Evolutionary conservation across 2,329 filamentous ascomycete genomes (phyloP).

Genomic region (Hysterium pulicare): DNA sequence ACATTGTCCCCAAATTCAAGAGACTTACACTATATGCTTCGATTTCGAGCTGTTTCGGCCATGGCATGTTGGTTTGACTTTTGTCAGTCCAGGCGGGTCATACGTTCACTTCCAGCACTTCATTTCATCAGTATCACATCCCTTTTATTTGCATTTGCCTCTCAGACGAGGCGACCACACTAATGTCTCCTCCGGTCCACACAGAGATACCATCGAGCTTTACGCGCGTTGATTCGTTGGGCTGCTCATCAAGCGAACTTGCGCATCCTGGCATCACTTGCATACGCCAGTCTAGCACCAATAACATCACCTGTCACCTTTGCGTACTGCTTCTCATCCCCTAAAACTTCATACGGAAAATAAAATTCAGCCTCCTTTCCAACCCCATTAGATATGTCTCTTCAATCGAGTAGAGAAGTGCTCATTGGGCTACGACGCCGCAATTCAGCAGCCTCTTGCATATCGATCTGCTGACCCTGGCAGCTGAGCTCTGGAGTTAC

Average conservation of each 20-base stretch:
- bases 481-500: slow-evolving; percentile 16
- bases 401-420: slow-evolving; percentile 8
- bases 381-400: slow-evolving; percentile 6
- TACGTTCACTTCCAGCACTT: too few species aligned
- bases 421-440: slow-evolving; percentile 17
- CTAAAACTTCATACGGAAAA: slow-evolving; percentile 7
- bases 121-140: background rate
- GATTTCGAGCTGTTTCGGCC: too few species aligned
- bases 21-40: too few species aligned
- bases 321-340: slow-evolving; percentile 9
- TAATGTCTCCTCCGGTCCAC: background rate
- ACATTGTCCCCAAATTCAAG: too few species aligned
- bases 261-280: slow-evolving; percentile 14
- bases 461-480: slow-evolving; percentile 22
- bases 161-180: background rate
- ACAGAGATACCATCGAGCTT: background rate
- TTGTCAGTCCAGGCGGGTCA: too few species aligned
- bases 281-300: slow-evolving; percentile 16
- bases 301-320: slow-evolving; percentile 21
- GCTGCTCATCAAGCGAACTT: background rate
- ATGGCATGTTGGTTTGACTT: too few species aligned
- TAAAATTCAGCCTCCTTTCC: slow-evolving; percentile 11
- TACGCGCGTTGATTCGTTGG: background rate
- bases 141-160: background rate
- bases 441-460: slow-evolving; percentile 17